A percentile compares a stretch with the other conserved stretches of the same genome.
Evolutionary conservation across 495 filamentous ascomycete genomes (phyloP).

Genomic region (Hypoxylon trugodes): DNA sequence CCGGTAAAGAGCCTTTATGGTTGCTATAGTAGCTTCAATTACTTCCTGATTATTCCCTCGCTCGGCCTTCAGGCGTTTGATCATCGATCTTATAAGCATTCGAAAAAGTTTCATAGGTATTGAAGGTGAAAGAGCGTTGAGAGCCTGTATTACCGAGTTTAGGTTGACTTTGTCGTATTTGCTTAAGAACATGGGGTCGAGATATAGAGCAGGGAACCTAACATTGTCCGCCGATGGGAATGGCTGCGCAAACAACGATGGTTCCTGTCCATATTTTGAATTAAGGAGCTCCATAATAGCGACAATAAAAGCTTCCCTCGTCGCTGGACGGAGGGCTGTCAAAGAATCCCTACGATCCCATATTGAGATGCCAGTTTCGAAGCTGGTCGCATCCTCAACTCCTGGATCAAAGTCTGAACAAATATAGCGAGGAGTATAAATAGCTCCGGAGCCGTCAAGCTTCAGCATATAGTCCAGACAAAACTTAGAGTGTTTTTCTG

Average conservation of each 20-base stretch:
- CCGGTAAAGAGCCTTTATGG: slow-evolving; percentile 12
- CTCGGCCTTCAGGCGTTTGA: background rate
- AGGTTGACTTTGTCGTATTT: background rate
- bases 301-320: slow-evolving; percentile 9
- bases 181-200: slow-evolving; percentile 34
- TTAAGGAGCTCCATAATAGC: slow-evolving; percentile 19
- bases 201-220: slow-evolving; percentile 38
- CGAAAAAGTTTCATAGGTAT: background rate
- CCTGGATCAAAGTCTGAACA: too few species aligned
- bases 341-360: background rate
- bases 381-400: too few species aligned
- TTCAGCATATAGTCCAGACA: slow-evolving; percentile 24
- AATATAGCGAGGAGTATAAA: too few species aligned
- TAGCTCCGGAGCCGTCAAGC: too few species aligned
- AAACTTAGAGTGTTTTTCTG: background rate
- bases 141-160: background rate
- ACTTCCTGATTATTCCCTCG: background rate
- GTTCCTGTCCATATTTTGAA: slow-evolving; percentile 14
- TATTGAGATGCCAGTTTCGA: too few species aligned
- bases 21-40: background rate
- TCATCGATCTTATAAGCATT: slow-evolving; percentile 1
- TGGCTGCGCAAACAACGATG: slow-evolving; percentile 22
- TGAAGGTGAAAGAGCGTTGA: background rate
- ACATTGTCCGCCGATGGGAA: slow-evolving; percentile 25
- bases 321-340: background rate